phyloP scores from a whole-genome alignment of 148 eudicot species.

The Rhododendron kiyosumense region DNA sequence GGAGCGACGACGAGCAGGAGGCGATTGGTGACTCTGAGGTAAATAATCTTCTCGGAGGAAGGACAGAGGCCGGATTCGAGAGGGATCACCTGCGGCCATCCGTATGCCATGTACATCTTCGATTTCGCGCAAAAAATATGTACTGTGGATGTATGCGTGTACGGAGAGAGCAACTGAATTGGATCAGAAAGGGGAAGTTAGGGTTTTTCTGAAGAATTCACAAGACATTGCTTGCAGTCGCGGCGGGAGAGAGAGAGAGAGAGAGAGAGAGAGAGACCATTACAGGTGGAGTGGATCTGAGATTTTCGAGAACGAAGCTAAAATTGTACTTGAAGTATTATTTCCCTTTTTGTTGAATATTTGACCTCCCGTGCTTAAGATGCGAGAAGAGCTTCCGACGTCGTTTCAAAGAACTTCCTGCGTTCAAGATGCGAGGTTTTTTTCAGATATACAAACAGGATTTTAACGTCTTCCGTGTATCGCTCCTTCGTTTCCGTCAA shows the following conservation, averaged over 20 bases:
- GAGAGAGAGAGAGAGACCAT: constrained; percentile 20
- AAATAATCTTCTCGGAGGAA: constrained; percentile 53
- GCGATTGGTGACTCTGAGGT: constrained; percentile 59
- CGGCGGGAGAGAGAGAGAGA: constrained; percentile 8
- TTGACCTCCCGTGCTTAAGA: too few relatives aligned
- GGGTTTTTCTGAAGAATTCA: constrained; percentile 14
- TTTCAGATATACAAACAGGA: too few relatives aligned
- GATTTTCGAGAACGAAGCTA: constrained; percentile 18
- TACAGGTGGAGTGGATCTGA: constrained; percentile 44
- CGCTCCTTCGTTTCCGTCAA: too few relatives aligned
- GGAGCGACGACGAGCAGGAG: constrained; percentile 74
- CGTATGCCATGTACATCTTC: constrained; percentile 95
- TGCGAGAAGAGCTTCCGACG: too few relatives aligned
- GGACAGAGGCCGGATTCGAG: constrained; percentile 55
- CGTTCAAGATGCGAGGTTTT: too few relatives aligned
- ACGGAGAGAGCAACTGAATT: neutral
- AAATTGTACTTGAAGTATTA: neutral
- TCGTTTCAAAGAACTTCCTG: too few relatives aligned
- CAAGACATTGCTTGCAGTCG: constrained; percentile 13
- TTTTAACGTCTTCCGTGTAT: too few relatives aligned
- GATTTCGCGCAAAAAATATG: constrained; percentile 6
- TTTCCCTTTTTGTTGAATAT: too few relatives aligned
- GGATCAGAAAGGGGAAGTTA: constrained; percentile 15
- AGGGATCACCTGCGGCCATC: constrained; percentile 97
- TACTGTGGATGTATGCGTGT: neutral